Evolutionary conservation across 352 stramenopile genomes (phyloP), one percentile per base, ranked within the genome.

Genomic region (Pythium graminicola): DNA sequence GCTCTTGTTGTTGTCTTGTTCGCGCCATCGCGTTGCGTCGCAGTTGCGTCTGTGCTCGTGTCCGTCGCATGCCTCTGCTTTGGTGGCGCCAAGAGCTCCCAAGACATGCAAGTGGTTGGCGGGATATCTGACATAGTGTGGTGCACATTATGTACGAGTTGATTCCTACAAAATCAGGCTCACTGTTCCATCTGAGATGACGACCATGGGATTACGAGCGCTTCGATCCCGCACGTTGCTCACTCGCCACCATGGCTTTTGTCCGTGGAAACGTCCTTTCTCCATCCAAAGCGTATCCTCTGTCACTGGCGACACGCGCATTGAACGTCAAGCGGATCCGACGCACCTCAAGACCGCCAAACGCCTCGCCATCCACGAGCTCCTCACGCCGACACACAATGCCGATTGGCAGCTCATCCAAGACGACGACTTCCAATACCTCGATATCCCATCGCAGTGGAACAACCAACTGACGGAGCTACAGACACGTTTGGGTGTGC

Each of bases 401-500:
- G n/a, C 20, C 4, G 56, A 38, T 1, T 73, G 65, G 65, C 47
- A 73, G 44, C 42, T 70, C 48, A 48, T 69, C 29, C 20, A 54
- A 14, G 6, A 28, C 10, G 26, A 60, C 19, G 47, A 70, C 33
- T 51, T 73, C 5, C 22, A 88, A 44, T 67, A 69, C 20, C 57
- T 89, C 0, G 45, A 57, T 0, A 43, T 60, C 1, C 82, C 82
- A 7, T 57, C 64, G 13, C 58, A 62, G 26, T 93, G 82, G 82
- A 48, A 75, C 1, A 43, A 27, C 16, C 60, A 65, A 22, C 64
- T 93, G 8, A 33, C 70, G 7, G 38, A 64, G 46, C 67, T 91
- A 6, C 75, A 93, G 47, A 23, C 67, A 19, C 72, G 67, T 6
- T 81, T 89, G 40, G 73, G 67, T 16, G 70, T 90, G 19, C 56